Conservation (phyloP, 2,329 filamentous ascomycete genomes). For the Diaporthe citriasiana region DNA sequence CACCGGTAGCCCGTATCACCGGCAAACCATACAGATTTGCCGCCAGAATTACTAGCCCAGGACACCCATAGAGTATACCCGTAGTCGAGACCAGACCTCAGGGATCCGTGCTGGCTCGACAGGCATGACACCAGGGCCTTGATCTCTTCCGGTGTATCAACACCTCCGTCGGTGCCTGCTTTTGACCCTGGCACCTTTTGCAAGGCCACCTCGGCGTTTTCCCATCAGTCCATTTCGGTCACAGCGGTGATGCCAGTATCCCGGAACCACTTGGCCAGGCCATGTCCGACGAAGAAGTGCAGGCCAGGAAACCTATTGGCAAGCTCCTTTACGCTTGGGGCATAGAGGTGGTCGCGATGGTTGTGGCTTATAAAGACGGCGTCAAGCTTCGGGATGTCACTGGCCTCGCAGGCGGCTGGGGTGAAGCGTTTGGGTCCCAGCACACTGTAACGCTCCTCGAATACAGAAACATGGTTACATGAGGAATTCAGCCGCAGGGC, state of each 20-base stretch:
- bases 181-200: not conserved
- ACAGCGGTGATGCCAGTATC: conserved; percentile 67
- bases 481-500: no score
- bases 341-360: conserved; percentile 67
- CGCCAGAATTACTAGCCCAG: no score
- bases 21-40: no score
- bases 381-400: conserved; percentile 65
- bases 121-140: not conserved
- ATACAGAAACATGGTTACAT: no score
- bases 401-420: conserved; percentile 62
- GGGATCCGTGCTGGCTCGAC: not conserved
- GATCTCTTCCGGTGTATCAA: not conserved
- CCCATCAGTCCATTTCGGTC: conserved; percentile 84
- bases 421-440: conserved; percentile 66
- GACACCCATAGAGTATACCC: no score
- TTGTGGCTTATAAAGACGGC: conserved; percentile 67
- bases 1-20: no score
- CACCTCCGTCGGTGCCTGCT: no score
- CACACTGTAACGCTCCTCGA: conserved; percentile 61
- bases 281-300: conserved; percentile 78
- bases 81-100: no score
- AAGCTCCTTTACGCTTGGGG: conserved; percentile 5
- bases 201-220: conserved; percentile 49
- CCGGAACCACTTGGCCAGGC: conserved; percentile 76
- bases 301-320: conserved; percentile 20